Base-by-base conservation (phyloP, 176 grass and related monocot genomes). In the Oryza rufipogon region DNA sequence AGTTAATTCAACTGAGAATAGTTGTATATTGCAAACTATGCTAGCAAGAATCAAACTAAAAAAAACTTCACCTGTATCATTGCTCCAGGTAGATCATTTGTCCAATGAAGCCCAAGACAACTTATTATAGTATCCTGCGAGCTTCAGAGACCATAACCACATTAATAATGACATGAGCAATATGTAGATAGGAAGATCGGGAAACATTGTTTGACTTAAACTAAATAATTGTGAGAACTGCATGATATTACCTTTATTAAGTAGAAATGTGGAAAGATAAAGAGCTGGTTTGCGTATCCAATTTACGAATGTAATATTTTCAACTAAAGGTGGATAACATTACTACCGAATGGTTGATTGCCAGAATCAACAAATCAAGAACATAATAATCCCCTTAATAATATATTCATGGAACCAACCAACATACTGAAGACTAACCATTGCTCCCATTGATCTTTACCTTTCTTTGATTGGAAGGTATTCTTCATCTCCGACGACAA, bases 71-170 rank as follows among this genome's bases (percentile, higher is more conserved):
- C 96, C 86, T 98, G 93, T 94, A 98, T 92, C 96, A 98, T 98
- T 51, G 96, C 89, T 88, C 93, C 93, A 84, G 91, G 96, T 64
- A 95, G 81, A 92, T 98, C 96, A 92, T 95, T 98, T 70, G 93
- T 98, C 96, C 96, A 95, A 86, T 98, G 96, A 86, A 98, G 93
- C 32, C 96, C 96, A 76, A 98, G 83, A 87, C 96, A 95, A 84
- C 91, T 95, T 81, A 98, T 81, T 71, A 95, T 85, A 86, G 92
- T 87, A 84, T 98, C 96, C 91, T 92, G 84, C 1, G 93, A 98
- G 68, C 96, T 98, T 91, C 49, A 92, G 51, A 82, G 77, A 76
- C 64, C 64, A 92, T 5, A 60, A 86, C 16, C 76, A 63, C 17
- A 41, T 56, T 51, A 83, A 72, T 13, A 76, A 34, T 61, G 52